phyloP scores from a whole-genome alignment of 1,284 basidiomycete species.

The Tilletiopsis washingtonensis region DNA sequence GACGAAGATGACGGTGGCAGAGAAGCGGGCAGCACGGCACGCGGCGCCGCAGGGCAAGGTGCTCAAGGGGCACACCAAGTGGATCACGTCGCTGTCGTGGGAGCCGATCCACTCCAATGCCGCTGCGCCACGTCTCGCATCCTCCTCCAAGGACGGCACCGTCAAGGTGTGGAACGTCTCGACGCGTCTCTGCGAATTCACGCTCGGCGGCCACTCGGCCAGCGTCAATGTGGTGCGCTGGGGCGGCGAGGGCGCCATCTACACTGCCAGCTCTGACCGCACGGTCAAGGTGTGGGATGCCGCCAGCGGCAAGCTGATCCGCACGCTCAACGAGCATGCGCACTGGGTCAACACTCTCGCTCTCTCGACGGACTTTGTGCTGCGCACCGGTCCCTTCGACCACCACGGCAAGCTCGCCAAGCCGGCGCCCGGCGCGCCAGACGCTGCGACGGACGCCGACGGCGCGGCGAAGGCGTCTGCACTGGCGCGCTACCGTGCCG shows the following conservation, averaged over 20 bases:
- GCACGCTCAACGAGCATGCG: slow-evolving; percentile 82
- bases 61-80: slow-evolving; percentile 80
- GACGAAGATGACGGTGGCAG: slow-evolving; percentile 31
- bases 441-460: slow-evolving; percentile 55
- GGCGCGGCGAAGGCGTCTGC: slow-evolving; percentile 10
- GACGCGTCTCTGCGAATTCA: slow-evolving; percentile 67
- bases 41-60: slow-evolving; percentile 33
- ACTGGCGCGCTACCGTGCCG: slow-evolving; percentile 59
- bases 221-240: slow-evolving; percentile 92
- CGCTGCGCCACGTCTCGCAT: slow-evolving; percentile 62
- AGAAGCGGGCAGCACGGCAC: slow-evolving; percentile 32
- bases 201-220: slow-evolving; percentile 85
- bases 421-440: slow-evolving; percentile 58
- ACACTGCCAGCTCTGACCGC: slow-evolving; percentile 87
- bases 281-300: slow-evolving; percentile 92
- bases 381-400: slow-evolving; percentile 91
- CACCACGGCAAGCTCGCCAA: slow-evolving; percentile 53
- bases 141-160: slow-evolving; percentile 90
- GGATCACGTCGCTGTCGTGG: slow-evolving; percentile 94
- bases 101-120: slow-evolving; percentile 70
- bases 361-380: slow-evolving; percentile 86
- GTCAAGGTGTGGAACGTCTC: slow-evolving; percentile 83
- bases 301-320: slow-evolving; percentile 58
- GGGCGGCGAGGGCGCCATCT: slow-evolving; percentile 60
- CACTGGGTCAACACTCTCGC: slow-evolving; percentile 98